Evolutionary conservation across 2,329 filamentous ascomycete species (phyloP).

Genomic region (Aspergillus pseudonomiae): DNA sequence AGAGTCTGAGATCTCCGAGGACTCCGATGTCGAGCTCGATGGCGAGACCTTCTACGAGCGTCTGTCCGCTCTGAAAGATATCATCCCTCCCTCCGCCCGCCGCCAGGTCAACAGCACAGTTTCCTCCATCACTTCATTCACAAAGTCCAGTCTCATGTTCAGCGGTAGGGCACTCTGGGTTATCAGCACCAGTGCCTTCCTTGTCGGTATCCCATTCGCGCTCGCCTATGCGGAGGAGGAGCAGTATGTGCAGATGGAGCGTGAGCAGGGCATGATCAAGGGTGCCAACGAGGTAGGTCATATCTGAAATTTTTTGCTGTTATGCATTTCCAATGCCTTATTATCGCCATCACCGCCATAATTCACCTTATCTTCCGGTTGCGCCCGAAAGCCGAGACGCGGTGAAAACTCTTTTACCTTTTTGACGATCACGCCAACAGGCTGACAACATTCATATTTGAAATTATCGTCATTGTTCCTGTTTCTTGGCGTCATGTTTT

Average conservation of each 20-base stretch:
- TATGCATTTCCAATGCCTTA: background rate
- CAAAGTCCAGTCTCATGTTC: slow-evolving; percentile 58
- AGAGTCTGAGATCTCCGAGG: slow-evolving; percentile 85
- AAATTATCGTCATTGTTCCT: background rate
- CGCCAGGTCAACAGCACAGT: slow-evolving; percentile 66
- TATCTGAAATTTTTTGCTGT: background rate
- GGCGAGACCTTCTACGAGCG: slow-evolving; percentile 68
- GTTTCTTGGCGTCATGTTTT: background rate
- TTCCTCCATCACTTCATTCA: slow-evolving; percentile 48
- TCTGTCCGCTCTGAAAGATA: slow-evolving; percentile 72
- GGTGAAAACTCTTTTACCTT: slow-evolving; percentile 10
- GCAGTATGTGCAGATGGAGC: slow-evolving; percentile 95
- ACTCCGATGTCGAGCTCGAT: slow-evolving; percentile 66
- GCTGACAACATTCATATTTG: background rate
- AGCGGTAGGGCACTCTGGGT: slow-evolving; percentile 89
- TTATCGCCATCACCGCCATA: background rate
- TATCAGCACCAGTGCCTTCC: slow-evolving; percentile 81
- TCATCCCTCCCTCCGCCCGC: slow-evolving; percentile 72
- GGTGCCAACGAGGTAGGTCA: slow-evolving; percentile 73
- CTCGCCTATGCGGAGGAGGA: slow-evolving; percentile 94
- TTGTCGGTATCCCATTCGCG: slow-evolving; percentile 91
- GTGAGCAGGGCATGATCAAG: slow-evolving; percentile 95
- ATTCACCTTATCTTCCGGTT: background rate
- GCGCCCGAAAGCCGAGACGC: background rate
- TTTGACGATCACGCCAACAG: slow-evolving; percentile 1